Conservation (phyloP, 2,329 filamentous ascomycete species). For the Nemania sp. region DNA sequence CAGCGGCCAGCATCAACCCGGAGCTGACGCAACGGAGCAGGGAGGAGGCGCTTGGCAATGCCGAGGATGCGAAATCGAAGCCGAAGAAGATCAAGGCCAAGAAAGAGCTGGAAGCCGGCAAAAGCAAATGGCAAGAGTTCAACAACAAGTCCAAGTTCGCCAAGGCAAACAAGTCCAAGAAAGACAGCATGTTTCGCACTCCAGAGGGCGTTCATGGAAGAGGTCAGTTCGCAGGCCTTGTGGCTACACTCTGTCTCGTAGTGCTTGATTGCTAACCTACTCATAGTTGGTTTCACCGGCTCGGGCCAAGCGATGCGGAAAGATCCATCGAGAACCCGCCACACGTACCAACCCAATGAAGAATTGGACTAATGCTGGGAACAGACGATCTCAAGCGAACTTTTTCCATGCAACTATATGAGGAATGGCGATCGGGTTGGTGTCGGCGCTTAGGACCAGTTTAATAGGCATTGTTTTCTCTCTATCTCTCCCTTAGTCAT, state of each 20-base stretch:
- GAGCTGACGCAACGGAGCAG: constrained; percentile 54
- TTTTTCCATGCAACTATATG: constrained; percentile 13
- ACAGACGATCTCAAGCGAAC: constrained; percentile 30
- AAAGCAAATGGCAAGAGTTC: constrained; percentile 95
- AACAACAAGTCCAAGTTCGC: constrained; percentile 73
- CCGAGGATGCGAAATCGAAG: constrained; percentile 73
- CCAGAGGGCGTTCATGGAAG: constrained; percentile 82
- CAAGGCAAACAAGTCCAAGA: constrained; percentile 65
- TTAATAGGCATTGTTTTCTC: constrained; percentile 40
- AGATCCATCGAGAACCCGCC: constrained; percentile 77
- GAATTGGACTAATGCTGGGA: constrained; percentile 64
- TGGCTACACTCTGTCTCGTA: neutral
- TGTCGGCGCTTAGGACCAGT: constrained; percentile 28
- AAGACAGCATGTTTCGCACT: constrained; percentile 96
- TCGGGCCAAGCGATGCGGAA: constrained; percentile 96
- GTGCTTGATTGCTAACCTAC: constrained; percentile 36
- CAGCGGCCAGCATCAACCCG: constrained; percentile 60
- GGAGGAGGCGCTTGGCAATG: constrained; percentile 63
- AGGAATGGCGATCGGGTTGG: constrained; percentile 18
- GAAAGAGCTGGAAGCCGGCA: constrained; percentile 86
- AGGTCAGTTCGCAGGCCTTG: constrained; percentile 62
- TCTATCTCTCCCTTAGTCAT: constrained; percentile 36
- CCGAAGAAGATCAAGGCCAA: constrained; percentile 91
- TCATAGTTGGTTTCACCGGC: constrained; percentile 87
- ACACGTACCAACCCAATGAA: constrained; percentile 79